A percentile compares a stretch with the other conserved stretches of the same genome.
Conservation (phyloP, 495 filamentous ascomycete genomes). For the Neurospora sp. region DNA sequence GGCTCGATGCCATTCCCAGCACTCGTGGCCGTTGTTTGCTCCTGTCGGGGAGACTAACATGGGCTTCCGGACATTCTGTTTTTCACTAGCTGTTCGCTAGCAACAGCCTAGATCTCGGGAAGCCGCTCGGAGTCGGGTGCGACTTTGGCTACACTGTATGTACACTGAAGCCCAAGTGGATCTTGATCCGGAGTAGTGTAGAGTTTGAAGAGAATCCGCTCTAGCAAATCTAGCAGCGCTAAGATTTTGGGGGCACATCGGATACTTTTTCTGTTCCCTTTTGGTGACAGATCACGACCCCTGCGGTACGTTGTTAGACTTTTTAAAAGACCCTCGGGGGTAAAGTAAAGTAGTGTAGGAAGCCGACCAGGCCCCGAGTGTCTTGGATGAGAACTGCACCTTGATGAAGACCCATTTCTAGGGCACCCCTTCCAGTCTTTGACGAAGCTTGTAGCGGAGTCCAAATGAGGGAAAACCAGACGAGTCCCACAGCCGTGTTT, state of each 20-base stretch:
- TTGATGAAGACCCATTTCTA: neutral
- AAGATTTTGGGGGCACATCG: neutral
- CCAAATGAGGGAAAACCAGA: neutral
- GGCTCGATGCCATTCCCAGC: neutral
- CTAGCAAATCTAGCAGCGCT: neutral
- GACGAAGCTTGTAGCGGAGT: neutral
- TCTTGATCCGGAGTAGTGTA: neutral
- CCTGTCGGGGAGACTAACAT: neutral
- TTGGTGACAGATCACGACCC: neutral
- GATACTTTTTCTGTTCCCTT: neutral
- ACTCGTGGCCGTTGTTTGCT: neutral
- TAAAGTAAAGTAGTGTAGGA: neutral
- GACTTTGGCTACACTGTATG: neutral
- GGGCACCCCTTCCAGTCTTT: neutral
- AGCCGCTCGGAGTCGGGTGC: neutral
- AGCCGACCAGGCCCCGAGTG: neutral
- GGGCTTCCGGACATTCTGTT: neutral
- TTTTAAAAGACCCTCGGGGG: neutral
- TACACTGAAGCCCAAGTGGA: neutral
- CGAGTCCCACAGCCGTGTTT: conserved; percentile 10
- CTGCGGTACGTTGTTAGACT: neutral
- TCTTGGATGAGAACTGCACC: neutral
- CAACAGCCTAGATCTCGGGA: neutral
- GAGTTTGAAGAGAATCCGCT: neutral
- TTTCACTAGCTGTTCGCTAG: neutral